Evolutionary conservation across 768 basidiomycete species (phyloP).

Genomic region (Panaeolus papilionaceus): DNA sequence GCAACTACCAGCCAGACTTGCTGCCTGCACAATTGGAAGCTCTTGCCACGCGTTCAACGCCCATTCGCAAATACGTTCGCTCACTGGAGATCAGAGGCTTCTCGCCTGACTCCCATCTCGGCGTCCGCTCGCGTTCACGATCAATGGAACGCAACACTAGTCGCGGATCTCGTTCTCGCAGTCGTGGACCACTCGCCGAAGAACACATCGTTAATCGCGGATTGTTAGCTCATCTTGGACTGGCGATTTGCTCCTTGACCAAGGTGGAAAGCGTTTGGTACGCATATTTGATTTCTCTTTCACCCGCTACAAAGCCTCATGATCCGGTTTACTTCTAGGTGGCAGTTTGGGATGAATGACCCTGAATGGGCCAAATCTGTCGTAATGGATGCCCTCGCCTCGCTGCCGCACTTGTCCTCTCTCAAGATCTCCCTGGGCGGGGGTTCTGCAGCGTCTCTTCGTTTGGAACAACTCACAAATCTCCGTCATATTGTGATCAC

Average conservation of each 20-base stretch:
- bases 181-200: conserved; percentile 28
- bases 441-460: conserved; percentile 22
- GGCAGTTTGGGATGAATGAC: conserved; percentile 28
- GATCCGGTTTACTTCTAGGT: conserved; percentile 22
- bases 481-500: conserved; percentile 27
- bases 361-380: conserved; percentile 30
- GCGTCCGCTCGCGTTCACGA: conserved; percentile 28
- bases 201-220: conserved; percentile 24
- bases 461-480: conserved; percentile 26
- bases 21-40: conserved; percentile 29
- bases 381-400: conserved; percentile 29
- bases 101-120: conserved; percentile 28
- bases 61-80: conserved; percentile 24
- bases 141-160: conserved; percentile 26
- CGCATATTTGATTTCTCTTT: not conserved
- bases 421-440: conserved; percentile 28
- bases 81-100: conserved; percentile 30
- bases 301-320: not conserved
- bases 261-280: conserved; percentile 29
- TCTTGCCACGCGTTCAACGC: conserved; percentile 24
- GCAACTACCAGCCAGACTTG: conserved; percentile 30
- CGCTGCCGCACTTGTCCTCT: conserved; percentile 23
- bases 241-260: conserved; percentile 27
- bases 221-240: conserved; percentile 24
- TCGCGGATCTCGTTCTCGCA: conserved; percentile 26